Percentiles rank a stretch among this genome's conserved stretches.
Evolutionary conservation across 306 rosid species (phyloP).

Genomic region (Delonix regia): DNA sequence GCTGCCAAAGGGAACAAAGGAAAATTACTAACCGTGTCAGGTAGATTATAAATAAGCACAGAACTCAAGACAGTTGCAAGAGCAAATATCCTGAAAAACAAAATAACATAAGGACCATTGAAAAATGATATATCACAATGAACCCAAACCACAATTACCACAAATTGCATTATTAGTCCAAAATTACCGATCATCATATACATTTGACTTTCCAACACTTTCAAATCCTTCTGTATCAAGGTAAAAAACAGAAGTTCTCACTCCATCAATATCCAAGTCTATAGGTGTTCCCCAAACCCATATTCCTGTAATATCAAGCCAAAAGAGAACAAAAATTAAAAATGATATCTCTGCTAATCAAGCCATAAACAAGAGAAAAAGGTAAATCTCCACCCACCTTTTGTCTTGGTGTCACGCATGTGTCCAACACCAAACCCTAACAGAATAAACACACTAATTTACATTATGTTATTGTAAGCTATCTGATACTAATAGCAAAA

Average conservation of each 20-base stretch:
- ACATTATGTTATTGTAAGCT: constrained; percentile 26
- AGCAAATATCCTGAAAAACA: constrained; percentile 77
- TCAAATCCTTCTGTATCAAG: constrained; percentile 97
- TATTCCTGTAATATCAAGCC: constrained; percentile 57
- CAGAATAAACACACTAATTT: constrained; percentile 12
- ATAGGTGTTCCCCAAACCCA: constrained; percentile 96
- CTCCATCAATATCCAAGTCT: constrained; percentile 81
- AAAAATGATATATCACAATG: neutral
- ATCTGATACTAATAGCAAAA: neutral
- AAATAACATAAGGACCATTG: constrained; percentile 15
- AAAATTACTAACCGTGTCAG: constrained; percentile 77
- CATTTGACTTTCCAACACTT: constrained; percentile 92
- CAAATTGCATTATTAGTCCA: constrained; percentile 29
- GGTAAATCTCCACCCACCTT: constrained; percentile 57
- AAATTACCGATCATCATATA: constrained; percentile 93
- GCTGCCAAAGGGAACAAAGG: neutral
- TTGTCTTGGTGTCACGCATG: constrained; percentile 94
- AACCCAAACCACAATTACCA: constrained; percentile 26
- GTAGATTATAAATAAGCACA: constrained; percentile 85
- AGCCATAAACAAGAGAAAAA: constrained; percentile 43
- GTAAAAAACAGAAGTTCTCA: constrained; percentile 79
- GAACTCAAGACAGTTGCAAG: constrained; percentile 95
- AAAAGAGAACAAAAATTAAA: constrained; percentile 25
- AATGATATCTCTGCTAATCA: constrained; percentile 14
- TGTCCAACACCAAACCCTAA: constrained; percentile 97